Conservation (phyloP, 495 filamentous ascomycete species). For the Hypoxylon lienhwacheense region DNA sequence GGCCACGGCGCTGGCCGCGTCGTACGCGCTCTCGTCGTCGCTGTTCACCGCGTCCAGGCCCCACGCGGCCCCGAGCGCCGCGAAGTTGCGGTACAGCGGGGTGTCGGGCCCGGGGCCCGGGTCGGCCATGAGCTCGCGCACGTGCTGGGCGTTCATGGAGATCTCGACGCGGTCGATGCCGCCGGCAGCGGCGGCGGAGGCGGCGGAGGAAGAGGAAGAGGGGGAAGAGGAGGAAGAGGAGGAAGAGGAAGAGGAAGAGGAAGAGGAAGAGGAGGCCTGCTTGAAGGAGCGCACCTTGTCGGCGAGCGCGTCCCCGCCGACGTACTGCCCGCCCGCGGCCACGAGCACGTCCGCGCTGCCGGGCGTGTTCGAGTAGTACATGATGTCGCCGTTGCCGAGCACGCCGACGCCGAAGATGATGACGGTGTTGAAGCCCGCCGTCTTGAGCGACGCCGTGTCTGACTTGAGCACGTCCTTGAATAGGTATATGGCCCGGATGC, state of each 20-base stretch:
- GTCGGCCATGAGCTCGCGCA: constrained; percentile 39
- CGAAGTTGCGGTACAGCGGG: constrained; percentile 43
- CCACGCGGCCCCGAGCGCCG: constrained; percentile 44
- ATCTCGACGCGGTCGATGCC: constrained; percentile 44
- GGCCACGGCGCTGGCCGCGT: constrained; percentile 41
- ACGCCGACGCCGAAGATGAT: constrained; percentile 50
- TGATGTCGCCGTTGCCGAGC: constrained; percentile 46
- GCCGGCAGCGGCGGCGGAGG: constrained; percentile 22
- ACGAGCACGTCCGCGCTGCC: constrained; percentile 41
- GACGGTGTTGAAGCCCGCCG: constrained; percentile 46
- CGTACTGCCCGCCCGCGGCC: constrained; percentile 42
- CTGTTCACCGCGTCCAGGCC: constrained; percentile 49
- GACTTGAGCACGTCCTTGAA: constrained; percentile 52
- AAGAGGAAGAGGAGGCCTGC: too few relatives aligned
- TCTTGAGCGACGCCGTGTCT: constrained; percentile 41
- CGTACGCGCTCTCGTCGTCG: constrained; percentile 49
- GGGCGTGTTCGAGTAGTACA: constrained; percentile 52
- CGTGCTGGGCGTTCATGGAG: constrained; percentile 48
- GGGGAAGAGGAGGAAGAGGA: too few relatives aligned
- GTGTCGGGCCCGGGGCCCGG: constrained; percentile 41
- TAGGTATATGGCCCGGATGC: constrained; percentile 44
- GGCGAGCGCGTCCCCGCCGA: constrained; percentile 44
- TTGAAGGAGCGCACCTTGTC: constrained; percentile 49
- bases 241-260: too few relatives aligned
- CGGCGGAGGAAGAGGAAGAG: too few relatives aligned